A percentile compares a stretch with the other conserved stretches of the same genome.
Conservation (phyloP, 208 protist genomes). For the Acanthamoeba lenticulata region DNA sequence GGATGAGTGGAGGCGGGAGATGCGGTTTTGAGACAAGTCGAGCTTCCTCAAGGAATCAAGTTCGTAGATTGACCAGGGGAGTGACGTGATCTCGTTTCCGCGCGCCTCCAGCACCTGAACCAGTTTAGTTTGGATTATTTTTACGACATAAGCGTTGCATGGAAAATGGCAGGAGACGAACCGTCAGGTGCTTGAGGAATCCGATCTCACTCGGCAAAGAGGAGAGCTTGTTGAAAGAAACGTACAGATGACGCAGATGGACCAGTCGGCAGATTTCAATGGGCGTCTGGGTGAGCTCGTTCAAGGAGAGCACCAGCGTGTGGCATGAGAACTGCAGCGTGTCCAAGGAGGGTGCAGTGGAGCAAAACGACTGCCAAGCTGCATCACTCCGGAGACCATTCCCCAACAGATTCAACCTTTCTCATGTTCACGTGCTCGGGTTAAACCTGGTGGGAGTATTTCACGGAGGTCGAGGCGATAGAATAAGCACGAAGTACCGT, state of each 20-base stretch:
- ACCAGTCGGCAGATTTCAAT: neutral
- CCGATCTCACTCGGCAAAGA: neutral
- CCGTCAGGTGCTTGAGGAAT: neutral
- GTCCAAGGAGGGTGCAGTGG: neutral
- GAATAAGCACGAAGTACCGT: too few species aligned
- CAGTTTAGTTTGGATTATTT: too few species aligned
- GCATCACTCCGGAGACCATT: neutral
- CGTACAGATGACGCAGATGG: neutral
- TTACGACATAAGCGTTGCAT: too few species aligned
- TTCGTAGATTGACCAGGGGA: neutral
- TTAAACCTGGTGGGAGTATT: too few species aligned
- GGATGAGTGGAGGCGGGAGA: conserved; percentile 1
- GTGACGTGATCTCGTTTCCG: neutral
- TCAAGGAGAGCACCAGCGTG: conserved; percentile 1
- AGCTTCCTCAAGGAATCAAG: neutral
- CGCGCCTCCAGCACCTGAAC: conserved; percentile 15
- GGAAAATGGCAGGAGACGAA: too few species aligned
- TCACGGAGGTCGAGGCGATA: too few species aligned
- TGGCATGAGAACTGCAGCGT: neutral
- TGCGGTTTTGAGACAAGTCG: neutral
- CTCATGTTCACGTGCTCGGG: too few species aligned
- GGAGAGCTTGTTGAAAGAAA: conserved; percentile 4
- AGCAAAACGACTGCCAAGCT: neutral
- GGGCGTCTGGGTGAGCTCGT: neutral
- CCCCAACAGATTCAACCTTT: neutral